These are phyloP conservation scores for Chytriomyces sp. DNA, from an alignment of 192 early-diverging fungal species.

Conservation along the genomic window DNA sequence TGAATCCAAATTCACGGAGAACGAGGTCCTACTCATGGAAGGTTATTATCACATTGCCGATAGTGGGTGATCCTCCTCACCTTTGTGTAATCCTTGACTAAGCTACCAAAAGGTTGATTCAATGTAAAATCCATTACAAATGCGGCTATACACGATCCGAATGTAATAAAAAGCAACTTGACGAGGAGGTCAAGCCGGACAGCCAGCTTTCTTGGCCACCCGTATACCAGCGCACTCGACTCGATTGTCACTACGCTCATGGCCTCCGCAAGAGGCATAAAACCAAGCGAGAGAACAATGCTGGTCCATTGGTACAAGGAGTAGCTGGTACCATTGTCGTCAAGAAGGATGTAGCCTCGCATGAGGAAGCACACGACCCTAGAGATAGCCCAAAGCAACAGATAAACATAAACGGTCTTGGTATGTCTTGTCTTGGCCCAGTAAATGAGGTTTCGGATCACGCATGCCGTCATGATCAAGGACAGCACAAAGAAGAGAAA, in stretches of 20 bases:
- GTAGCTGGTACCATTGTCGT: neutral
- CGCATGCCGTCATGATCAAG: neutral
- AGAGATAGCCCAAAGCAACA: neutral
- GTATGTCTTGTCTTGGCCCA: neutral
- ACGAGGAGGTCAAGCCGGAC: neutral
- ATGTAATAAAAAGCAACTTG: neutral
- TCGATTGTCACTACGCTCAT: slow-evolving; percentile 1
- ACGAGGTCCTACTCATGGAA: neutral
- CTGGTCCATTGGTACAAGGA: neutral
- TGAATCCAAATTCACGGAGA: slow-evolving; percentile 11
- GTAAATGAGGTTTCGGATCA: neutral
- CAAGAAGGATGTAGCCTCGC: neutral
- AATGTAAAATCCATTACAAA: slow-evolving; percentile 5
- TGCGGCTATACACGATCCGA: neutral
- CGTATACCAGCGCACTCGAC: neutral
- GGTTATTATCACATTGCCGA: too few species aligned
- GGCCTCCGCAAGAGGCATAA: neutral
- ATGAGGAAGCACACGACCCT: neutral
- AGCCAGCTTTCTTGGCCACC: neutral
- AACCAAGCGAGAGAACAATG: neutral
- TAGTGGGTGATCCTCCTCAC: too few species aligned
- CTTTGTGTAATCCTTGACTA: neutral
- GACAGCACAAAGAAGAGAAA: neutral
- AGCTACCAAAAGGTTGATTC: slow-evolving; percentile 3
- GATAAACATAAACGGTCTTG: neutral